Conservation (phyloP, 2,329 filamentous ascomycete species). For the Trichoderma sp. region DNA sequence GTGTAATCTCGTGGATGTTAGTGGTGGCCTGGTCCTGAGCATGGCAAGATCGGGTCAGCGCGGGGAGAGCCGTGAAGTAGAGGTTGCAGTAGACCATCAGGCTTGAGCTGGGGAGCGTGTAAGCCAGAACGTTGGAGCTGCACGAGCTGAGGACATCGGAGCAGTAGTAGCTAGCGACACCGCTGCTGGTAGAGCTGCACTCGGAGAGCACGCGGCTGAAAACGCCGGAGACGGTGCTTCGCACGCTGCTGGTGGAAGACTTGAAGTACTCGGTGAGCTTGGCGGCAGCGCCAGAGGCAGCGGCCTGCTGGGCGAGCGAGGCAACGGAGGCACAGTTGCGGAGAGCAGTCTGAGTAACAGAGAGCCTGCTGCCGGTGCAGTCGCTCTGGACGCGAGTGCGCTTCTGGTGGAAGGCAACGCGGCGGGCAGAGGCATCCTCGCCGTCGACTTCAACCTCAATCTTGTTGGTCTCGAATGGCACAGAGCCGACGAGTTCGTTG, state of each 20-base stretch:
- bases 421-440: slow-evolving; percentile 48
- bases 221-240: slow-evolving; percentile 51
- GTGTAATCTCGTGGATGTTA: slow-evolving; percentile 64
- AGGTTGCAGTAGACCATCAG: slow-evolving; percentile 61
- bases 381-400: slow-evolving; percentile 52
- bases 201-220: slow-evolving; percentile 52
- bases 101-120: slow-evolving; percentile 54
- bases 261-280: slow-evolving; percentile 65
- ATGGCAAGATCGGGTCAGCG: slow-evolving; percentile 53
- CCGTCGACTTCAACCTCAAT: slow-evolving; percentile 58
- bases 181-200: slow-evolving; percentile 49
- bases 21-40: slow-evolving; percentile 65
- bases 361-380: slow-evolving; percentile 50
- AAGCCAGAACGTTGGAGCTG: slow-evolving; percentile 54
- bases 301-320: slow-evolving; percentile 49
- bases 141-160: slow-evolving; percentile 56
- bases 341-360: slow-evolving; percentile 50
- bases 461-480: slow-evolving; percentile 59
- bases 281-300: slow-evolving; percentile 46
- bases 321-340: slow-evolving; percentile 55
- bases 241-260: slow-evolving; percentile 45
- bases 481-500: slow-evolving; percentile 52
- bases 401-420: slow-evolving; percentile 47
- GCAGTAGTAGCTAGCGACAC: slow-evolving; percentile 57
- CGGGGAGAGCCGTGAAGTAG: slow-evolving; percentile 55